Evolutionary conservation across 352 stramenopile species (phyloP), one percentile per base, ranked within the genome.

Genomic region (Phytophthora fragariae): DNA sequence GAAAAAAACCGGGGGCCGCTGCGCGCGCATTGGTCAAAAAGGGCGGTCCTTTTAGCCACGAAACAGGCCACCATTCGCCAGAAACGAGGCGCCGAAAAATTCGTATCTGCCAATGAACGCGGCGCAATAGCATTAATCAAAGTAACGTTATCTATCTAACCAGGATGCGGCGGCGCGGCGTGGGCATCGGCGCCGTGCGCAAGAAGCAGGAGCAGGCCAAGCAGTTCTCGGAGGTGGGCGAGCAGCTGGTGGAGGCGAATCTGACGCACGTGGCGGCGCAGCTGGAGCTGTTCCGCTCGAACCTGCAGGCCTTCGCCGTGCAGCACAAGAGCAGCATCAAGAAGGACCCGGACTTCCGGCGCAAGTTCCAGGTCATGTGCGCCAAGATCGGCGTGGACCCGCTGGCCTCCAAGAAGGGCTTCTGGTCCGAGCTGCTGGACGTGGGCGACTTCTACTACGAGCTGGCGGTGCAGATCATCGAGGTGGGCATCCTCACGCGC

Each of bases 381-480:
- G 83, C 83, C 53, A 98, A 96, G 62, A 97, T 99, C 64, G 97
- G 97, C 19, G 96, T 99, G 10, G 98, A 99, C 80, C 98, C 98
- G 2, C 83, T 99, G 8, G 93, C 95, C 1, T 98, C 95, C 4
- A 98, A 98, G 79, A 99, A 99, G 73, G 96, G 94, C 2, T 99
- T 99, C 73, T 99, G 98, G 98, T 97, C 91, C 14, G 92, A 98
- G 75, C 72, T 99, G 19, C 86, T 99, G 11, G 98, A 98, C 24
- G 96, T 99, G 49, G 98, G 98, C 11, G 97, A 99, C 66, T 99
- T 99, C 77, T 99, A 99, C 86, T 99, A 99, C 80, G 98, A 99
- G 75, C 82, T 99, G n/a, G 94, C 95, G 5, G 96, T 99, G 27
- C 98, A 99, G 79, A 99, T 99, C 68, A 98, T 99, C 41, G 97